A percentile compares a stretch with the other conserved stretches of the same genome.
These are phyloP conservation scores for Magnolia kwangsiensis DNA, from an alignment of 164 flowering plant species.

Conservation along the genomic window DNA sequence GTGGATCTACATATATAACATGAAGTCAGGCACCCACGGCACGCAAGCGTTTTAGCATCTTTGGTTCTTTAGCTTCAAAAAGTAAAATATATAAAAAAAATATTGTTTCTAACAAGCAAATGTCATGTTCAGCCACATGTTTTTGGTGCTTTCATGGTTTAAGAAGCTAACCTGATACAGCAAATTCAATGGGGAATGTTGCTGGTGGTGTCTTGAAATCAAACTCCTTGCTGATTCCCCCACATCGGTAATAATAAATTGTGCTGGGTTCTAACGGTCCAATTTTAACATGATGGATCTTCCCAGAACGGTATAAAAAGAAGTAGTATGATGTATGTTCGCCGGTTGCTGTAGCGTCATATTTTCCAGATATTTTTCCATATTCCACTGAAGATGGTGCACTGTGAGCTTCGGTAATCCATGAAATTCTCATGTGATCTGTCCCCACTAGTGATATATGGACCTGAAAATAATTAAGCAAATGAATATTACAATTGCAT, in stretches of 20 bases:
- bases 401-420: slow-evolving; percentile 45
- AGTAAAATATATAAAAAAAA: no score
- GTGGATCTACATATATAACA: no score
- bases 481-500: background rate
- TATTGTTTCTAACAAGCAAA: background rate
- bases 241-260: slow-evolving; percentile 66
- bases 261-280: slow-evolving; percentile 71
- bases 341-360: slow-evolving; percentile 42
- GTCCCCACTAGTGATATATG: slow-evolving; percentile 65
- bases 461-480: slow-evolving; percentile 37
- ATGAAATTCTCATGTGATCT: slow-evolving; percentile 58
- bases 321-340: slow-evolving; percentile 50
- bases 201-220: slow-evolving; percentile 72
- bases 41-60: no score
- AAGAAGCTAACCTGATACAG: slow-evolving; percentile 43
- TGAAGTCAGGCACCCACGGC: no score
- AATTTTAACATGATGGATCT: slow-evolving; percentile 64
- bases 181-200: slow-evolving; percentile 61
- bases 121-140: background rate
- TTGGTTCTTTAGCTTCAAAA: no score
- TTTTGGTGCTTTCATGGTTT: background rate
- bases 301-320: slow-evolving; percentile 63
- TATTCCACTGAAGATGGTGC: slow-evolving; percentile 53
- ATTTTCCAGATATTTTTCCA: slow-evolving; percentile 44
- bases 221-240: slow-evolving; percentile 57